A percentile compares a stretch with the other conserved stretches of the same genome.
Evolutionary conservation across 306 rosid species (phyloP).

Genomic region (Cucurbita argyrosperma): DNA sequence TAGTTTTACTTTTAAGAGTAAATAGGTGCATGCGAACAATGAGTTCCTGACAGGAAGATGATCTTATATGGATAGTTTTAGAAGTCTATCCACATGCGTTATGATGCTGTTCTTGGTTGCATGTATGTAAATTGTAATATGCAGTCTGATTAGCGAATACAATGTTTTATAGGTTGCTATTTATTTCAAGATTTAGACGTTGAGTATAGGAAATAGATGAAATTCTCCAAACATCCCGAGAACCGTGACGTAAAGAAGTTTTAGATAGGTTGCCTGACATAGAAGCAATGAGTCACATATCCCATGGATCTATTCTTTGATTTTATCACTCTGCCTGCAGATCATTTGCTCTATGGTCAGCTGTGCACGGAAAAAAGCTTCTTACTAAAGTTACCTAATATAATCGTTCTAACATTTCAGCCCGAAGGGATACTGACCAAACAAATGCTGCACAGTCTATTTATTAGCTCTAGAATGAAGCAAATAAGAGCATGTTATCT

Average conservation of each 20-base stretch:
- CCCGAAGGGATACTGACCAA: neutral
- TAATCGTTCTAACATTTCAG: neutral
- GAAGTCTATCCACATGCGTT: neutral
- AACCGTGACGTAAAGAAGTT: neutral
- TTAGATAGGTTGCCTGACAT: neutral
- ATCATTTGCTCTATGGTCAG: neutral
- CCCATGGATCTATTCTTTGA: neutral
- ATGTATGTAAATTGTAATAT: neutral
- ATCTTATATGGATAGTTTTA: neutral
- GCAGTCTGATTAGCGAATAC: neutral
- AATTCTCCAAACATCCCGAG: neutral
- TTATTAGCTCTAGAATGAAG: neutral
- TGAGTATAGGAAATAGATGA: neutral
- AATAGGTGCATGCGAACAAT: neutral
- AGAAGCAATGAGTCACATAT: neutral
- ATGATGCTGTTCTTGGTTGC: neutral
- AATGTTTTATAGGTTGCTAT: neutral
- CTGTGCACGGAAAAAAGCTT: neutral
- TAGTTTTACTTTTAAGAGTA: neutral
- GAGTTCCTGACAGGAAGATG: neutral
- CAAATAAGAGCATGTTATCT: neutral
- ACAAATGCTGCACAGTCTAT: neutral
- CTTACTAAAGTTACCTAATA: neutral
- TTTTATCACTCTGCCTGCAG: neutral
- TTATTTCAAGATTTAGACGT: neutral